Conservation (phyloP, 2,329 filamentous ascomycete genomes). For the Fusarium ambrosium region DNA sequence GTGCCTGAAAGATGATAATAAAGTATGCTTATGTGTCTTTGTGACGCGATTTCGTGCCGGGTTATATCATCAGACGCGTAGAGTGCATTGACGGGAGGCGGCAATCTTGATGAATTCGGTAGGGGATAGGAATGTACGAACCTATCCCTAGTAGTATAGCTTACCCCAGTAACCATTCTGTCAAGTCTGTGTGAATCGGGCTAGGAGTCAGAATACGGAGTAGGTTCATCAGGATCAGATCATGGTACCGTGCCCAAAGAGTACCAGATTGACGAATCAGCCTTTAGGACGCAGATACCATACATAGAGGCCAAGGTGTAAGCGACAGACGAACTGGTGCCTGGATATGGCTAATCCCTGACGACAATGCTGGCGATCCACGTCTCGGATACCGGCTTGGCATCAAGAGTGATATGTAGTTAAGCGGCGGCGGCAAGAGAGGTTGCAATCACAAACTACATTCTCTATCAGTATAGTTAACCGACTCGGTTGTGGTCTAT, state of each 20-base stretch:
- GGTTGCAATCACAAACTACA: background rate
- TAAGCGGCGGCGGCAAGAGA: background rate
- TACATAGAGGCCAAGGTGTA: background rate
- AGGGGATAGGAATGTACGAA: too few relatives aligned
- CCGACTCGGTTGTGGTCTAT: background rate
- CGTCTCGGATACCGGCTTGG: background rate
- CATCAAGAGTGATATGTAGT: background rate
- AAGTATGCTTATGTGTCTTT: background rate
- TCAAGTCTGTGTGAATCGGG: background rate
- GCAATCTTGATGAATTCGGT: background rate
- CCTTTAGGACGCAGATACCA: background rate
- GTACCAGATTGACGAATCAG: background rate
- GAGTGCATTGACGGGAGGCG: background rate
- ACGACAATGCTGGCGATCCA: background rate
- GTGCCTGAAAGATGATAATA: background rate
- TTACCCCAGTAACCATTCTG: background rate
- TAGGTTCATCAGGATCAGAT: background rate
- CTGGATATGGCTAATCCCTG: background rate
- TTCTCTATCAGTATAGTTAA: background rate
- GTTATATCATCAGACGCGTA: background rate
- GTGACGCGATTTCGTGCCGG: fast-evolving
- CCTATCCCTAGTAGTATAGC: too few relatives aligned
- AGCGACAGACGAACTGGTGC: background rate
- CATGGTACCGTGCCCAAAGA: background rate
- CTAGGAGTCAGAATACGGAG: background rate